A percentile compares a stretch with the other conserved stretches of the same genome.
Evolutionary conservation across 148 eudicot genomes (phyloP).

Genomic region (Persicaria maculosa): DNA sequence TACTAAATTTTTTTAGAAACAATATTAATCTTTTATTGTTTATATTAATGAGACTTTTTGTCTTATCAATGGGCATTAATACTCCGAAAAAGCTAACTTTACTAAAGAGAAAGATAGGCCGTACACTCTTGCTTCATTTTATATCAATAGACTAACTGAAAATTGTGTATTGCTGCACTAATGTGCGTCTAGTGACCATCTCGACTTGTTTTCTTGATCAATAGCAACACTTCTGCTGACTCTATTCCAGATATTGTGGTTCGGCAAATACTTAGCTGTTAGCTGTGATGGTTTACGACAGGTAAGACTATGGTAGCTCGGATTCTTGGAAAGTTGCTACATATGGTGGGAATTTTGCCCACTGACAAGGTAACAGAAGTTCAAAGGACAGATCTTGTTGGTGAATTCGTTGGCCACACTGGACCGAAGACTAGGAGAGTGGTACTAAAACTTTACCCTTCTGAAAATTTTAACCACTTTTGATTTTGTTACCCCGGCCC

Average conservation of each 20-base stretch:
- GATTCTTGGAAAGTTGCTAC: conserved; percentile 87
- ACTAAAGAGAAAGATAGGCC: no score
- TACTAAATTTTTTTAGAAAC: no score
- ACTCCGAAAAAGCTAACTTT: no score
- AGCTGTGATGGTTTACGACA: conserved; percentile 22
- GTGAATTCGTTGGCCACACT: conserved; percentile 98
- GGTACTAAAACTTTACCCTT: conserved; percentile 30
- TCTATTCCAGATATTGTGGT: background rate
- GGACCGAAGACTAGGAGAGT: conserved; percentile 95
- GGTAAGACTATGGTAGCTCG: conserved; percentile 99
- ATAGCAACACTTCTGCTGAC: background rate
- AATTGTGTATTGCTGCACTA: background rate
- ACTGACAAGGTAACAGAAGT: conserved; percentile 94
- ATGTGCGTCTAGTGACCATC: background rate
- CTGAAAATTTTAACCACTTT: background rate
- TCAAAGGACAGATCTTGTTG: conserved; percentile 96
- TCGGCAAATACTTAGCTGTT: background rate
- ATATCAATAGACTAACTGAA: background rate
- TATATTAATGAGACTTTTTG: no score
- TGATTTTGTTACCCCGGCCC: background rate
- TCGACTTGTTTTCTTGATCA: background rate
- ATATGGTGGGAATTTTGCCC: conserved; percentile 91
- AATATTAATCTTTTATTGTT: no score
- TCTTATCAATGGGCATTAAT: no score
- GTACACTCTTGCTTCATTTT: background rate